Conservation (phyloP, 2,329 filamentous ascomycete genomes). For the Chaetoscypha palmicola region DNA sequence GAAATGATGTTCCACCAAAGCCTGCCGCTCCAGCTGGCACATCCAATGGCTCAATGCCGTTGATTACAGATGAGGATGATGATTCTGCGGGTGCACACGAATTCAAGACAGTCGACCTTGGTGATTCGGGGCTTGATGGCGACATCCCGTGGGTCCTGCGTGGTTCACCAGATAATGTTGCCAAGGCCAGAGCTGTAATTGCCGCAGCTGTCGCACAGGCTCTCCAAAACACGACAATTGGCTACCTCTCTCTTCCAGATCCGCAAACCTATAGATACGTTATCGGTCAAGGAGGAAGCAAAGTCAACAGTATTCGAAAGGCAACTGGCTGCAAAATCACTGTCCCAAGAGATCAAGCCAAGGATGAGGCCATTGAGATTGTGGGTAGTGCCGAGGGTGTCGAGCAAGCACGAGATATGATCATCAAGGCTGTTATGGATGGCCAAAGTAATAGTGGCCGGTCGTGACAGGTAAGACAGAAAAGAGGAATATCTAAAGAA, state of each 20-base stretch:
- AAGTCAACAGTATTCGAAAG: constrained; percentile 88
- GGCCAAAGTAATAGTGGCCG: constrained; percentile 33
- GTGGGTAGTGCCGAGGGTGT: constrained; percentile 71
- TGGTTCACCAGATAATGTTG: constrained; percentile 69
- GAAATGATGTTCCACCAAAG: constrained; percentile 68
- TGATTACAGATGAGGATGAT: constrained; percentile 83
- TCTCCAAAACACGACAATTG: constrained; percentile 62
- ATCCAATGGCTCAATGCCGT: constrained; percentile 60
- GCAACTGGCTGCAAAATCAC: constrained; percentile 91
- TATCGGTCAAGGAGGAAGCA: constrained; percentile 80
- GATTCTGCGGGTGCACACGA: constrained; percentile 61
- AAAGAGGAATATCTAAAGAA: background rate
- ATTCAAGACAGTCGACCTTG: constrained; percentile 70
- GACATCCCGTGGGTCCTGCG: constrained; percentile 87
- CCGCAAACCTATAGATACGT: constrained; percentile 84
- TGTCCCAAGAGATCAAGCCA: constrained; percentile 73
- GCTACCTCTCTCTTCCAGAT: constrained; percentile 82
- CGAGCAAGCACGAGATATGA: constrained; percentile 81
- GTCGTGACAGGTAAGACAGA: constrained; percentile 4
- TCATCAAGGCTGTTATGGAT: constrained; percentile 72
- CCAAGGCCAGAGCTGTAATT: constrained; percentile 72
- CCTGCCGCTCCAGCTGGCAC: constrained; percentile 42
- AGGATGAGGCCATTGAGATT: constrained; percentile 83
- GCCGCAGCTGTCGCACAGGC: constrained; percentile 67
- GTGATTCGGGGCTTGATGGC: constrained; percentile 47